Percentiles rank a stretch among this genome's conserved stretches.
Evolutionary conservation across 208 protist genomes (phyloP).

Genomic region (Leishmania major): DNA sequence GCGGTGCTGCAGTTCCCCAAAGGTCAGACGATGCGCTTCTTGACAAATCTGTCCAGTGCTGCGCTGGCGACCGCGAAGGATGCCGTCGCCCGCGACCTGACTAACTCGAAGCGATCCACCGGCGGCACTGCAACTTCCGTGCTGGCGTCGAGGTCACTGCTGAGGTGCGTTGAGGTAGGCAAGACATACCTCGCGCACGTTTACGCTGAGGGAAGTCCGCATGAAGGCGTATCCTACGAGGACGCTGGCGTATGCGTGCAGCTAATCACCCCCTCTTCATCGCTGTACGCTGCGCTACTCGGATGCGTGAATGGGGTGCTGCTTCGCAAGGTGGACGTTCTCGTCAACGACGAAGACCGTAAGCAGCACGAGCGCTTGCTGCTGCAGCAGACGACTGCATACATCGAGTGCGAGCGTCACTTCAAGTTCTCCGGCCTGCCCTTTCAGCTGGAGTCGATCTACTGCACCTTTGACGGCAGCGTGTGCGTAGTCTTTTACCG

Average conservation of each 20-base stretch:
- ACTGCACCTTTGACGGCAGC: conserved; percentile 61
- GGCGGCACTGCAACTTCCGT: neutral
- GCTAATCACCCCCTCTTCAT: conserved; percentile 9
- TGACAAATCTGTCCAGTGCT: conserved; percentile 17
- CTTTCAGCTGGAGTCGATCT: conserved; percentile 56
- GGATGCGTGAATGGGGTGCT: conserved; percentile 45
- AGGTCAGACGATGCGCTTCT: conserved; percentile 51
- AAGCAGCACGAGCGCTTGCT: conserved; percentile 29
- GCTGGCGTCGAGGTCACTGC: neutral
- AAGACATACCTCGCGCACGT: conserved; percentile 52
- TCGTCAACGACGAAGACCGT: conserved; percentile 22
- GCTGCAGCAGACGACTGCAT: conserved; percentile 31
- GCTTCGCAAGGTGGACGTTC: conserved; percentile 45
- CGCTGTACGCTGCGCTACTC: conserved; percentile 15
- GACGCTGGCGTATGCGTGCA: conserved; percentile 55
- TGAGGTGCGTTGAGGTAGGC: conserved; percentile 28
- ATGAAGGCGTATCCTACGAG: conserved; percentile 47
- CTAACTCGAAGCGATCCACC: neutral
- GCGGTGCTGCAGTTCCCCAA: conserved; percentile 52
- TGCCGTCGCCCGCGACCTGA: neutral
- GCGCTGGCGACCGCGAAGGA: conserved; percentile 8
- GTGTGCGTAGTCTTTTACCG: conserved; percentile 67
- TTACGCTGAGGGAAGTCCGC: conserved; percentile 38
- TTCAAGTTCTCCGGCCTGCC: conserved; percentile 68
- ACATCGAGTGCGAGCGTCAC: conserved; percentile 57